Evolutionary conservation across 495 filamentous ascomycete species (phyloP).

Genomic region (Tuber magnatum): DNA sequence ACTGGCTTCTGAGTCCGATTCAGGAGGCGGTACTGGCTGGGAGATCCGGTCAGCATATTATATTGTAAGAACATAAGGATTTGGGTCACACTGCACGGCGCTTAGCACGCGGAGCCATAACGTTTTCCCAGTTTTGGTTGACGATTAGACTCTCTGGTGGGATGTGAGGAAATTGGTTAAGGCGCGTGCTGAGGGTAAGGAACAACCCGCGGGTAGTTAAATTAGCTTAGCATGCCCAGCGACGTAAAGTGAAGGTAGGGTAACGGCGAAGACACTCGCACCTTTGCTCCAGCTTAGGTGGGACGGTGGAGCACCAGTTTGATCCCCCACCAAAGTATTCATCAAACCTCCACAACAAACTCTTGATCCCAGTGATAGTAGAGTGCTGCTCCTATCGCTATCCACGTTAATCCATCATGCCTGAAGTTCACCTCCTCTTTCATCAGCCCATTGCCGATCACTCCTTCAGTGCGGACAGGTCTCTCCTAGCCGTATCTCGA

Average conservation of each 20-base stretch:
- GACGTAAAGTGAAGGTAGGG: background rate
- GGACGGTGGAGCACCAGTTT: background rate
- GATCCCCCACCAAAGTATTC: background rate
- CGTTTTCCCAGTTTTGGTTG: background rate
- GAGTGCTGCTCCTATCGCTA: constrained; percentile 97
- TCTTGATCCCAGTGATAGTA: constrained; percentile 59
- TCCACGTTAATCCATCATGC: constrained; percentile 54
- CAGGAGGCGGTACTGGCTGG: background rate
- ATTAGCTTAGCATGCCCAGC: background rate
- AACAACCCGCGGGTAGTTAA: background rate
- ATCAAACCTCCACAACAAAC: constrained; percentile 11
- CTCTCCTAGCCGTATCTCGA: constrained; percentile 81
- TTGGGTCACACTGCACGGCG: background rate
- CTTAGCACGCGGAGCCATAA: background rate
- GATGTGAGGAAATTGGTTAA: background rate
- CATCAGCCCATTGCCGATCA: constrained; percentile 94
- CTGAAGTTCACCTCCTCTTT: constrained; percentile 94
- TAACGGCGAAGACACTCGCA: background rate
- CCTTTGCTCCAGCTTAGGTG: background rate
- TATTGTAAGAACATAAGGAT: background rate
- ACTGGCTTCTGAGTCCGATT: constrained; percentile 11
- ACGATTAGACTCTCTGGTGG: background rate
- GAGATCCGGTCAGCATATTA: background rate
- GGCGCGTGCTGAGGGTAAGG: background rate
- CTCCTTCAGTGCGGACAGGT: constrained; percentile 87